Evolutionary conservation across 1,284 basidiomycete species (phyloP).

Genomic region (Porodaedalea pini): DNA sequence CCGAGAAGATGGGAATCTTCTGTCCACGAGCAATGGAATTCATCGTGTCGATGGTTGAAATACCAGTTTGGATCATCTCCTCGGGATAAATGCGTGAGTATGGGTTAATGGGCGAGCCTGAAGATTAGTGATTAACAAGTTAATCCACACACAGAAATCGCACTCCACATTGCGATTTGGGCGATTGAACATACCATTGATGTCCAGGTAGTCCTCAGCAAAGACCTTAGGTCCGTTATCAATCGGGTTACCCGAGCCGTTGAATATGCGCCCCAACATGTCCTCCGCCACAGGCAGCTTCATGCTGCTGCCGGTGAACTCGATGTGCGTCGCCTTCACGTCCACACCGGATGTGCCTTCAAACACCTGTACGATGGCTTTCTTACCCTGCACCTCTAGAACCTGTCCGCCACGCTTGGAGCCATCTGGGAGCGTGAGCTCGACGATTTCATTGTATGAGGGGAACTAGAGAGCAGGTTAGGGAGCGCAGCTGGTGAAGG

Average conservation of each 20-base stretch:
- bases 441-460: constrained; percentile 99
- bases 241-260: constrained; percentile 96
- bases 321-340: constrained; percentile 95
- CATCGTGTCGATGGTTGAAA: constrained; percentile 98
- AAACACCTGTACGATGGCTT: constrained; percentile 99
- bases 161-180: constrained; percentile 8
- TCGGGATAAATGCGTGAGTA: constrained; percentile 99
- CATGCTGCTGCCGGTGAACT: constrained; percentile 98
- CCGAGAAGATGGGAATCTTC: constrained; percentile 99
- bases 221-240: constrained; percentile 99
- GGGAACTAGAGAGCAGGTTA: constrained; percentile 65
- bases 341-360: constrained; percentile 98
- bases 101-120: constrained; percentile 98
- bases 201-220: constrained; percentile 99
- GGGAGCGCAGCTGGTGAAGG: constrained; percentile 17
- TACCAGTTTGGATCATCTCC: constrained; percentile 99
- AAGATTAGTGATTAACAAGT: background rate
- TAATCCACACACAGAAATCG: background rate
- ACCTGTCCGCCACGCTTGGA: constrained; percentile 95
- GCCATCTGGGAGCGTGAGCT: constrained; percentile 94
- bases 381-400: constrained; percentile 97
- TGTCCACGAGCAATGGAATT: constrained; percentile 99
- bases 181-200: constrained; percentile 72
- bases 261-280: constrained; percentile 99
- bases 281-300: constrained; percentile 99